Base-by-base conservation (phyloP, 192 early-diverging fungal genomes). In the Diversispora eburnea region DNA sequence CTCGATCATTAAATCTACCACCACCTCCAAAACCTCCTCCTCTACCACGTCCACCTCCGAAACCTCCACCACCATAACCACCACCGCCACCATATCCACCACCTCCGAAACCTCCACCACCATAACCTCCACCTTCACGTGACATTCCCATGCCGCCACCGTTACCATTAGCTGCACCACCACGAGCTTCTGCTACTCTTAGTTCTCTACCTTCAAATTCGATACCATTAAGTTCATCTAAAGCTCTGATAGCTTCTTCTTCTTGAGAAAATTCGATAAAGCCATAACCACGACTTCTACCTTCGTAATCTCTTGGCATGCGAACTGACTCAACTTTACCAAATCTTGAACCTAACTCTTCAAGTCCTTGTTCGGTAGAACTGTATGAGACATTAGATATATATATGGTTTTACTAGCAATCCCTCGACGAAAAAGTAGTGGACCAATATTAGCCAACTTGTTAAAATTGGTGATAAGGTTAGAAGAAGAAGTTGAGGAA, bases 331-430 rank as follows among this genome's bases (percentile, higher is more conserved):
- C 41, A 47, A 65, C 63, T 22, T 65, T 45, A 47, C 63, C 63
- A 20, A 46, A 65, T 43, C 39, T 65, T 47, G 63, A 46, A 20
- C 43, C 63, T 39, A 65, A 43, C 3, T 43, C 43, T 65, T 45
- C 43, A 47, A 65, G 63, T 8, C 13, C 15, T 47, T 67, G 52
- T 66, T 79, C 76, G 70, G 76, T 79, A 73, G 41, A 69, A 76
- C 76, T 61, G 58, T 58, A 69, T 20, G 39, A 51, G 8, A 72
- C 33, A 64, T 60, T 57, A 64, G 33, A 47, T 49, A 67, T 43
- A 61, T 22, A 54, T 41, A 52, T 47, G 8, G 60, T 49, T 58
- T 67, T 57, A 54, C 63, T 46, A 47, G 10, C 45, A 20, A 17
- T 46, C 15, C 63, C n/a, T 65, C 63, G 63, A 46, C 43, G 43